These are phyloP conservation scores for Elaeis guineensis DNA, from an alignment of 176 grass and related monocot species.

Conservation along the genomic window DNA sequence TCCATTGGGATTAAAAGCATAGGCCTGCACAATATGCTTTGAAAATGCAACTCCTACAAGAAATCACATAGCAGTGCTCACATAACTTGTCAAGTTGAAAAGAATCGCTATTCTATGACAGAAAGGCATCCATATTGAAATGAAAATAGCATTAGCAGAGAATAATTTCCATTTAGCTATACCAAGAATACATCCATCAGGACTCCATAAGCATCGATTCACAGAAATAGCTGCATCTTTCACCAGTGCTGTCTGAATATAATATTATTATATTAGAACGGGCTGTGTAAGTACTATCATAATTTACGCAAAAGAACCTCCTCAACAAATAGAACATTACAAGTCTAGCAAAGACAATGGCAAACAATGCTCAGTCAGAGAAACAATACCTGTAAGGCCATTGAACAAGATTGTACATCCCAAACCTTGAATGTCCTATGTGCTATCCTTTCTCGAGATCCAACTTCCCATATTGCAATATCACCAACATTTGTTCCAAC, in stretches of 20 bases:
- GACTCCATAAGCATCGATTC: conserved; percentile 17
- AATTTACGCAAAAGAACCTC: neutral
- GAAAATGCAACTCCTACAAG: conserved; percentile 17
- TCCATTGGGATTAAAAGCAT: conserved; percentile 1
- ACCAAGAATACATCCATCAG: conserved; percentile 17
- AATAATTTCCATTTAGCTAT: neutral
- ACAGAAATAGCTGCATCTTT: conserved; percentile 18
- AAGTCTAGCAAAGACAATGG: neutral
- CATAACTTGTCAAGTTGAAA: neutral
- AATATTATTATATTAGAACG: no score
- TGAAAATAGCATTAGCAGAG: neutral
- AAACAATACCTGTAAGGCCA: conserved; percentile 13
- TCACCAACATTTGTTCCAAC: conserved; percentile 24
- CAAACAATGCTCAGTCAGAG: no score
- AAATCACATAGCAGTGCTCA: neutral
- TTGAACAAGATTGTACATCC: neutral
- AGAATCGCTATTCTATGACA: neutral
- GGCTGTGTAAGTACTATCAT: neutral
- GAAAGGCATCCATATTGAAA: neutral
- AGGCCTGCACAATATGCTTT: conserved; percentile 12
- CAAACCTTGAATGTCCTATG: conserved; percentile 18
- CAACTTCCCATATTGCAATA: conserved; percentile 15
- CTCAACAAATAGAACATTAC: neutral
- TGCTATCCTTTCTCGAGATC: neutral
- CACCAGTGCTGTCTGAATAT: conserved; percentile 5